Conservation (phyloP, 495 filamentous ascomycete species). For the Neurospora sp. region DNA sequence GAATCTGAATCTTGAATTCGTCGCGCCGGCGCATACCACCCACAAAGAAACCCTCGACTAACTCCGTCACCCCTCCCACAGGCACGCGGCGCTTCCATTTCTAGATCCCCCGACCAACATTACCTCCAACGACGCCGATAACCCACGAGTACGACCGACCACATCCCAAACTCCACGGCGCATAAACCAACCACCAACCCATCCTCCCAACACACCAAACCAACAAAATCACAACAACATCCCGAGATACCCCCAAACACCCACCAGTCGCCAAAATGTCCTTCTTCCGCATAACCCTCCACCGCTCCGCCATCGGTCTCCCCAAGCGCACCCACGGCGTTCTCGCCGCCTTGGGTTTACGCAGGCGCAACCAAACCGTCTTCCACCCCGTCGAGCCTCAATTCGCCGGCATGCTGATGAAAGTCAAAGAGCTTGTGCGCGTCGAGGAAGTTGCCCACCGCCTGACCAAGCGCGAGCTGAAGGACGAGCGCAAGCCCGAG, state of each 20-base stretch:
- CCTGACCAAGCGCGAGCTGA: slow-evolving; percentile 65
- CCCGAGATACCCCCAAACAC: no score
- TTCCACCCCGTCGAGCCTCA: slow-evolving; percentile 81
- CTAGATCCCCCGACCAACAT: no score
- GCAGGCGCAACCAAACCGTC: slow-evolving; percentile 77
- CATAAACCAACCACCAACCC: no score
- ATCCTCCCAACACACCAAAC: no score
- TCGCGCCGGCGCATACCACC: not conserved
- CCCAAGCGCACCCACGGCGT: slow-evolving; percentile 72
- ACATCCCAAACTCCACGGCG: no score
- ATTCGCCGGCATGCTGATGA: slow-evolving; percentile 91
- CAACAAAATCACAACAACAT: no score
- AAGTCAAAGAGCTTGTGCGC: slow-evolving; percentile 88
- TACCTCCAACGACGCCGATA: not conserved
- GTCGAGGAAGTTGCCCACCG: slow-evolving; percentile 70
- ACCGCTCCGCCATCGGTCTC: slow-evolving; percentile 88
- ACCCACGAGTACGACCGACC: not conserved
- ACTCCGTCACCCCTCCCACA: not conserved
- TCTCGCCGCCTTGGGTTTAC: slow-evolving; percentile 80
- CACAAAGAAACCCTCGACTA: no score
- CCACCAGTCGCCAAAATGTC: slow-evolving; percentile 70
- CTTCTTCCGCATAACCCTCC: slow-evolving; percentile 91
- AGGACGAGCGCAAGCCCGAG: slow-evolving; percentile 64
- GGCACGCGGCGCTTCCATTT: not conserved
- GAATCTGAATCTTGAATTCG: no score